Evolutionary conservation across 305 asterid species (phyloP).

Genomic region (Solanum chacoense): DNA sequence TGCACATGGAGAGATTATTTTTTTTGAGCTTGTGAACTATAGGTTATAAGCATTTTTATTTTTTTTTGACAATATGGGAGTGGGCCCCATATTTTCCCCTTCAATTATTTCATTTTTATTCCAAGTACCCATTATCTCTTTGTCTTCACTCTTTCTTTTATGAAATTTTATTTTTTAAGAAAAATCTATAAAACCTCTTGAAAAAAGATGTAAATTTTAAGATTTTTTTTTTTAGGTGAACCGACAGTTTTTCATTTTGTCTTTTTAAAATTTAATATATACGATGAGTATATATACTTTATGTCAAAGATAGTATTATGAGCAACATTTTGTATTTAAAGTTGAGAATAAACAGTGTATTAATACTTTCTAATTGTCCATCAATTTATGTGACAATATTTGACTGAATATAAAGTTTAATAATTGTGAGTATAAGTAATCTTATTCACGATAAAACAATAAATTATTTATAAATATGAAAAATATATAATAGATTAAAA

Average conservation of each 20-base stretch:
- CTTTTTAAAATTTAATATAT: not conserved
- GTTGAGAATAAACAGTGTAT: not conserved
- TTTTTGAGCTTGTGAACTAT: constrained; percentile 1
- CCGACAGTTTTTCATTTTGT: not conserved
- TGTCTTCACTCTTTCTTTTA: not conserved
- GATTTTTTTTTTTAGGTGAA: not conserved
- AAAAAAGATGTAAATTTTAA: not conserved
- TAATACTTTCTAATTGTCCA: not conserved
- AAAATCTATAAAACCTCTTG: not conserved
- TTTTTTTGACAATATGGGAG: constrained; percentile 5
- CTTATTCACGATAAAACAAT: not conserved
- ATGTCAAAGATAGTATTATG: not conserved
- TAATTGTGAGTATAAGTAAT: not conserved
- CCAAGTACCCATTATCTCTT: constrained; percentile 3
- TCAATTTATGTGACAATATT: not conserved
- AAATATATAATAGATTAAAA: not conserved
- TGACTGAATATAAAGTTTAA: too few species aligned
- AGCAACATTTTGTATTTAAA: not conserved
- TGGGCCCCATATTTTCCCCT: constrained; percentile 12
- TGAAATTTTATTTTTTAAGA: not conserved
- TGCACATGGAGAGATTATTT: constrained; percentile 39
- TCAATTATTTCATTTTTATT: constrained; percentile 21
- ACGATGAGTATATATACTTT: not conserved
- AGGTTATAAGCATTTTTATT: not conserved
- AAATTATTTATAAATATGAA: too few species aligned